A percentile compares a stretch with the other conserved stretches of the same genome.
These are phyloP conservation scores for Phytophthora sp. DNA, from an alignment of 352 stramenopile species.

Conservation along the genomic window DNA sequence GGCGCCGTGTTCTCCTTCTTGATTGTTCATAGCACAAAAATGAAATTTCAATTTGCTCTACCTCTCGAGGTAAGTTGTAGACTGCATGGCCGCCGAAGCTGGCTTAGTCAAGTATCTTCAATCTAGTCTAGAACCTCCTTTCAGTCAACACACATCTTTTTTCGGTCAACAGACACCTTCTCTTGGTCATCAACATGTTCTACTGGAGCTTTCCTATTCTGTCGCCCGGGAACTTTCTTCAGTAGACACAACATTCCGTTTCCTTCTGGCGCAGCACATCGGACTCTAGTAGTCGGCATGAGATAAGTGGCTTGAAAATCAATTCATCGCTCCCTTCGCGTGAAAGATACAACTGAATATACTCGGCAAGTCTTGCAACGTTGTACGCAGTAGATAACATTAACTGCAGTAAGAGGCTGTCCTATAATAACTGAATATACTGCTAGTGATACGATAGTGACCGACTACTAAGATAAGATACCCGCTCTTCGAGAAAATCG, in stretches of 20 bases:
- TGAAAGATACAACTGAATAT: conserved; percentile 40
- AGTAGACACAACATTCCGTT: too few relatives aligned
- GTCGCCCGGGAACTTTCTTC: too few relatives aligned
- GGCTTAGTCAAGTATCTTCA: too few relatives aligned
- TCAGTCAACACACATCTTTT: too few relatives aligned
- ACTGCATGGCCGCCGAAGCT: too few relatives aligned
- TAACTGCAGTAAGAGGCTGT: conserved; percentile 39
- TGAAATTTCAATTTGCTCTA: conserved; percentile 6
- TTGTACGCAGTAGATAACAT: conserved; percentile 44
- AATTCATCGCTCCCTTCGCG: conserved; percentile 29
- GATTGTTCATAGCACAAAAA: not conserved
- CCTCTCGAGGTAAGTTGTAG: too few relatives aligned
- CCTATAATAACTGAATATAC: conserved; percentile 46
- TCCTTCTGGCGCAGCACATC: too few relatives aligned
- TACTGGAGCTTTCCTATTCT: too few relatives aligned
- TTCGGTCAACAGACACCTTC: too few relatives aligned
- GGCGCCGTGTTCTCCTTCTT: not conserved
- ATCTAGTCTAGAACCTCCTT: too few relatives aligned
- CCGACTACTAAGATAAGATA: conserved; percentile 49
- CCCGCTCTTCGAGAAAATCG: conserved; percentile 65
- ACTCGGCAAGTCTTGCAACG: conserved; percentile 31
- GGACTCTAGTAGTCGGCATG: conserved; percentile 15
- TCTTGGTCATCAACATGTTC: too few relatives aligned
- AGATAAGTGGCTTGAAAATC: conserved; percentile 34
- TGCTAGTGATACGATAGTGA: conserved; percentile 53